Conservation (phyloP, 371 early-diverging fungal species). For the Zopfochytrium polystomum region DNA sequence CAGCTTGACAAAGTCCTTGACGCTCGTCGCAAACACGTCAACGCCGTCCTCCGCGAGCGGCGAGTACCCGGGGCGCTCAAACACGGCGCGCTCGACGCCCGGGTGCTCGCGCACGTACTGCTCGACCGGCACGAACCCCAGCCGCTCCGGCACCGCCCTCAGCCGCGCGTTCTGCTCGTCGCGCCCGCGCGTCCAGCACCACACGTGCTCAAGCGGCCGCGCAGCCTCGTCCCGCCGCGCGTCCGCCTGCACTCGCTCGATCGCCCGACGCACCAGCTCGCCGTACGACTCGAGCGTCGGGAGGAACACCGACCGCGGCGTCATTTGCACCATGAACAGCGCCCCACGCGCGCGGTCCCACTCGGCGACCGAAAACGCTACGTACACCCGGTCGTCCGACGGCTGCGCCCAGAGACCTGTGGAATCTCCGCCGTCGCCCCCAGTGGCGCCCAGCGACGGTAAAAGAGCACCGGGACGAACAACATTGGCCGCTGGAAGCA, state of each 20-base stretch:
- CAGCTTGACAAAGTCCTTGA: slow-evolving; percentile 20
- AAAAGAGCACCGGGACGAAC: slow-evolving; percentile 1
- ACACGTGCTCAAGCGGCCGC: slow-evolving; percentile 30
- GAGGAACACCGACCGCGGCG: slow-evolving; percentile 34
- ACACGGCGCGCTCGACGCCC: slow-evolving; percentile 31
- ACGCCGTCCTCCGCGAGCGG: slow-evolving; percentile 32
- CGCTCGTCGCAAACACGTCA: slow-evolving; percentile 21
- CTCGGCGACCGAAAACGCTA: slow-evolving; percentile 35
- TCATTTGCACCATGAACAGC: slow-evolving; percentile 36
- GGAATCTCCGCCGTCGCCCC: too few species aligned
- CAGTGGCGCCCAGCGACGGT: too few species aligned
- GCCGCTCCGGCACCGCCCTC: slow-evolving; percentile 31
- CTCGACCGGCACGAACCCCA: slow-evolving; percentile 38
- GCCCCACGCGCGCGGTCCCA: slow-evolving; percentile 29
- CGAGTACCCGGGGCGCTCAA: slow-evolving; percentile 30
- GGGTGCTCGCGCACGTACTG: slow-evolving; percentile 35
- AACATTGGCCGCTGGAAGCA: not conserved
- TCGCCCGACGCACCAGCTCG: slow-evolving; percentile 30
- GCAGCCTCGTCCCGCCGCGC: slow-evolving; percentile 18
- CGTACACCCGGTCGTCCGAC: slow-evolving; percentile 29
- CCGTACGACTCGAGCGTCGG: slow-evolving; percentile 36
- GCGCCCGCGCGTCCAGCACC: slow-evolving; percentile 37
- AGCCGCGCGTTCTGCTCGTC: slow-evolving; percentile 26
- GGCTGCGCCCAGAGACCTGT: too few species aligned
- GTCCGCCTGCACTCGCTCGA: slow-evolving; percentile 34